A percentile compares a stretch with the other conserved stretches of the same genome.
Conservation (phyloP, 163 green algal genomes). For the Volvox carteri region DNA sequence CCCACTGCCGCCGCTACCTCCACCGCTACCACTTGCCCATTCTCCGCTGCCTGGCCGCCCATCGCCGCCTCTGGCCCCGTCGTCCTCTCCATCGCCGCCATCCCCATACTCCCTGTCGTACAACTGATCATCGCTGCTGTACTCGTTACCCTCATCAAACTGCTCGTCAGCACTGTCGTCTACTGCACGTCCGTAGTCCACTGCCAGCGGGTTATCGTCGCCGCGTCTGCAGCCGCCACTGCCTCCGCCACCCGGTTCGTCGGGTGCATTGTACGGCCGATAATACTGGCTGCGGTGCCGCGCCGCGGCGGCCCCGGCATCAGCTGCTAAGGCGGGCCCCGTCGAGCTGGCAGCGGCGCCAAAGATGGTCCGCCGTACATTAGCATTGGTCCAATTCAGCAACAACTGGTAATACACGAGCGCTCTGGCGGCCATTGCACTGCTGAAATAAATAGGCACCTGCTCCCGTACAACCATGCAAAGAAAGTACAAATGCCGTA, state of each 20-base stretch:
- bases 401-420: slow-evolving; percentile 79
- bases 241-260: too few relatives aligned
- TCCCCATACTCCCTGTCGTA: neutral
- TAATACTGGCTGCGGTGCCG: neutral
- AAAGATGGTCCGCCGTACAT: slow-evolving; percentile 48
- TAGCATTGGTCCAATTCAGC: slow-evolving; percentile 77
- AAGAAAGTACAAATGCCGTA: too few relatives aligned
- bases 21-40: neutral
- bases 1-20: neutral
- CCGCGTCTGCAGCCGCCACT: neutral
- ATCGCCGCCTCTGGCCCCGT: neutral
- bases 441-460: slow-evolving; percentile 81
- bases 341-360: neutral
- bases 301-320: neutral
- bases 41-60: neutral
- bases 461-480: too few relatives aligned
- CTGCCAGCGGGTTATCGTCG: too few relatives aligned
- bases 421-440: slow-evolving; percentile 72
- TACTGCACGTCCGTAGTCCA: too few relatives aligned
- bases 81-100: neutral
- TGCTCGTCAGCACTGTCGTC: neutral
- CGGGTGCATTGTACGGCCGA: neutral
- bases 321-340: too few relatives aligned
- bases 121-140: neutral
- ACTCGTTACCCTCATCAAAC: neutral